These are phyloP conservation scores for Fusarium kyushuense DNA, from an alignment of 2,329 filamentous ascomycete species.

Conservation along the genomic window DNA sequence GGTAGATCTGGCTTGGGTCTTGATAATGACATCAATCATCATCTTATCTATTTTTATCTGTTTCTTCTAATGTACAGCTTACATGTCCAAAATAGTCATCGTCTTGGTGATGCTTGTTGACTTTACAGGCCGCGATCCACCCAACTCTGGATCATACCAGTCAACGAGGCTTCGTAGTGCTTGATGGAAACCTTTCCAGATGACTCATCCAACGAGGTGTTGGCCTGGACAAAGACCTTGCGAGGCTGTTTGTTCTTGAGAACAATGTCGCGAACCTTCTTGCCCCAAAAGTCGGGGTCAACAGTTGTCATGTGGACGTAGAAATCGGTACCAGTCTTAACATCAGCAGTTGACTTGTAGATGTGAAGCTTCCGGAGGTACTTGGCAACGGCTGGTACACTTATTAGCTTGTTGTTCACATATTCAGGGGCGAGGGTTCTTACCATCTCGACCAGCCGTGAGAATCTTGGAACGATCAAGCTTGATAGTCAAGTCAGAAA, in stretches of 20 bases:
- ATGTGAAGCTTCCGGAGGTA: slow-evolving; percentile 93
- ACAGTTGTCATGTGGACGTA: slow-evolving; percentile 88
- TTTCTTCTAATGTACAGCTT: slow-evolving; percentile 38
- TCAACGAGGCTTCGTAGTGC: slow-evolving; percentile 85
- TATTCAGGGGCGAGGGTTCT: slow-evolving; percentile 26
- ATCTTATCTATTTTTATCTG: slow-evolving; percentile 10
- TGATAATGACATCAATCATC: slow-evolving; percentile 11
- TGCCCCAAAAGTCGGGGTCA: slow-evolving; percentile 84
- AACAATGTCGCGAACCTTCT: slow-evolving; percentile 80
- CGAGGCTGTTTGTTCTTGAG: slow-evolving; percentile 82
- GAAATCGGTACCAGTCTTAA: slow-evolving; percentile 79
- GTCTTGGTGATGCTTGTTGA: slow-evolving; percentile 9
- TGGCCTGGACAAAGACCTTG: slow-evolving; percentile 94
- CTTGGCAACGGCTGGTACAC: slow-evolving; percentile 74
- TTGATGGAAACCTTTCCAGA: slow-evolving; percentile 79
- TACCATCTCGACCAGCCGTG: slow-evolving; percentile 78
- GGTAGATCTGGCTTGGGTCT: background rate
- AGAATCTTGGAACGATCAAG: slow-evolving; percentile 90
- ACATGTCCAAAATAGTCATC: slow-evolving; percentile 2
- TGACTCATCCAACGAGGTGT: slow-evolving; percentile 78
- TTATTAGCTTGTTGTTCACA: slow-evolving; percentile 41
- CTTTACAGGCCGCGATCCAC: slow-evolving; percentile 68
- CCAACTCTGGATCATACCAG: slow-evolving; percentile 88
- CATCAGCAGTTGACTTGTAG: slow-evolving; percentile 91
- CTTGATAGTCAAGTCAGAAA: slow-evolving; percentile 84